Base-by-base conservation (phyloP, 2,329 filamentous ascomycete genomes). In the Phyllosticta paracitricarpa region DNA sequence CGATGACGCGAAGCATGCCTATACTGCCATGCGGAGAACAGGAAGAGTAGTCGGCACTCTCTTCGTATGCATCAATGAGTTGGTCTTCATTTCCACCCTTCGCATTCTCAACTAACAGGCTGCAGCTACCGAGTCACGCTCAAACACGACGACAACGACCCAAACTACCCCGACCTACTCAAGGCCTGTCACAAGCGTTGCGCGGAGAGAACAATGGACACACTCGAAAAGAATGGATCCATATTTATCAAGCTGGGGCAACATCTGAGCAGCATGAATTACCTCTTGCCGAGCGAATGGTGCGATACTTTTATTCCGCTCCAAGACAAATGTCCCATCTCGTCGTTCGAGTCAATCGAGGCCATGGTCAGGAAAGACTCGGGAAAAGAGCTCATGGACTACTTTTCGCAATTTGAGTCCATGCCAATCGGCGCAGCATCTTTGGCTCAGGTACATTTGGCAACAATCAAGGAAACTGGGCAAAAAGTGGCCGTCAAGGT, bases 241-340 rank as follows among this genome's bases (percentile, higher is more conserved):
- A 96, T 99, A 65, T 99, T 97, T 69, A 97, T 99, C 73, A 99
- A 99, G 76, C 79, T 99, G 51, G 94, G 94, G 7, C 94, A 99
- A 70, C 94, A 99, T 76, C 75, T 99, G 75, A 96, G 91, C 73
- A 93, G 91, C 65, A 89, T 97, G 89, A 95, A 94, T 70, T 97
- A 97, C 73, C 82, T 97, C 9, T 81, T 97, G 9, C 93, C 93
- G 1, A 76, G 82, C 57, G 93, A 97, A 76, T 97, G 93, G 92
- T 96, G 91, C 33, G 88, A 87, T 35, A 97, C 94, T 0, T 99
- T 99, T 72, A 88, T 99, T 66, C 94, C 94, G 0, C 80, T 99
- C 25, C 94, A 99, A 76, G 95, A 99, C 77, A 89, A 89, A 75
- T 99, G 94, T 70, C 94, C 94, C 0, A 87, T 97, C 5, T 97